Evolutionary conservation across 148 eudicot species (phyloP).

Genomic region (Rhododendron vialii): DNA sequence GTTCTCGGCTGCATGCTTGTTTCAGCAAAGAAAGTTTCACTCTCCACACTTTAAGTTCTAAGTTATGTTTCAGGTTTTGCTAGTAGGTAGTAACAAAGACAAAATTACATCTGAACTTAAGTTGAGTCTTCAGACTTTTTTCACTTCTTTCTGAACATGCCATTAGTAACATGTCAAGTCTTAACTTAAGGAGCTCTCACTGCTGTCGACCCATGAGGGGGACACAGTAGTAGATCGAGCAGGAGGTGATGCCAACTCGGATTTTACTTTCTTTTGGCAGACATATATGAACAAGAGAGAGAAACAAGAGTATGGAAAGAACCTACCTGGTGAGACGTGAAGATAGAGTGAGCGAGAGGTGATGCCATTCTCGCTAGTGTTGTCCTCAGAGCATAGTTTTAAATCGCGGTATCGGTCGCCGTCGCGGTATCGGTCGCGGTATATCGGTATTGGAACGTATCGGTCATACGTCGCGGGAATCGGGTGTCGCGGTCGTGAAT

Average conservation of each 20-base stretch:
- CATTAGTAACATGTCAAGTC: not conserved
- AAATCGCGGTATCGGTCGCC: too few relatives aligned
- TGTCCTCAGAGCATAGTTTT: not conserved
- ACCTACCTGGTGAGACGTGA: not conserved
- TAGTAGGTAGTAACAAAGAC: not conserved
- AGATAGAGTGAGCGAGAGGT: not conserved
- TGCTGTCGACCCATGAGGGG: not conserved
- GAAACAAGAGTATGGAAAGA: not conserved
- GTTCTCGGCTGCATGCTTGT: not conserved
- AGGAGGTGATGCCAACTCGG: not conserved
- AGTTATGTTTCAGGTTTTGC: not conserved
- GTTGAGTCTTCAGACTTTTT: not conserved
- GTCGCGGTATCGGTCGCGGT: too few relatives aligned
- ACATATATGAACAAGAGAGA: not conserved
- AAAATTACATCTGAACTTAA: not conserved
- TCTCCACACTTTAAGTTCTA: not conserved
- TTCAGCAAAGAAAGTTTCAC: not conserved
- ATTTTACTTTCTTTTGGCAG: not conserved
- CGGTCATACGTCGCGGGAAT: too few relatives aligned
- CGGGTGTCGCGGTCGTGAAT: too few relatives aligned
- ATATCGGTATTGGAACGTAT: too few relatives aligned
- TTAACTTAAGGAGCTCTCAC: not conserved
- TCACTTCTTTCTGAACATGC: not conserved
- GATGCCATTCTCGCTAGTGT: not conserved
- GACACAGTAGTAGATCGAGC: not conserved